phyloP scores from a whole-genome alignment of 2,329 filamentous ascomycete species.

The Beauveria scarabaeidicola region DNA sequence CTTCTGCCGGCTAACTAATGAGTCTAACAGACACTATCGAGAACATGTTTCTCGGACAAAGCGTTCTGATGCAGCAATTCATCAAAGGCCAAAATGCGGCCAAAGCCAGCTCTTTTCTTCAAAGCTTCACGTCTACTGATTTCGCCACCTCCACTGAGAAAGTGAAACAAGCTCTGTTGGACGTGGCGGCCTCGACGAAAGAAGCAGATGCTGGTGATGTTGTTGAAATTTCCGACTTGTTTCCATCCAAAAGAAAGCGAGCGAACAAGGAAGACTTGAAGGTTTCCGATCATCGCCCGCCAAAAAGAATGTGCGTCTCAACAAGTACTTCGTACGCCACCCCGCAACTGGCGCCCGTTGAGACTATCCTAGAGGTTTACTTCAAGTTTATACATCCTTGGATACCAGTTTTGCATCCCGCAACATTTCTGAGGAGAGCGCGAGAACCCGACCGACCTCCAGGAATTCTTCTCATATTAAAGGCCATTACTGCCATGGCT shows the following conservation, averaged over 20 bases:
- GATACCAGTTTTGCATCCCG: conserved; percentile 22
- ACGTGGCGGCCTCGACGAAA: background rate
- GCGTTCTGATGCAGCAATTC: conserved; percentile 27
- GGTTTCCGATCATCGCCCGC: background rate
- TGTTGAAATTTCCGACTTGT: background rate
- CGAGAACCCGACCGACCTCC: background rate
- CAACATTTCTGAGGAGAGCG: conserved; percentile 5
- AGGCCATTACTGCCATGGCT: conserved; percentile 10
- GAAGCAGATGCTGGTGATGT: background rate
- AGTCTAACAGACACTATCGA: conserved; percentile 21
- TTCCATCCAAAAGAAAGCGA: background rate
- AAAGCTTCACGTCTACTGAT: background rate
- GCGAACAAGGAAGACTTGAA: background rate
- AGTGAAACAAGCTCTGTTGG: background rate
- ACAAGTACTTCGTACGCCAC: background rate
- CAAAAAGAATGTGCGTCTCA: background rate
- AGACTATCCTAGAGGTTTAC: conserved; percentile 26
- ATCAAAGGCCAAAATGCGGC: conserved; percentile 14
- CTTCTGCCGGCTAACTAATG: conserved; percentile 12
- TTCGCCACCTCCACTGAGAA: background rate
- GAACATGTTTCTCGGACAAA: conserved; percentile 31
- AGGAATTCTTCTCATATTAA: background rate
- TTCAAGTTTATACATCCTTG: conserved; percentile 30
- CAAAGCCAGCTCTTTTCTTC: background rate
- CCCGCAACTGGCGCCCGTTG: conserved; percentile 24